A percentile compares a stretch with the other conserved stretches of the same genome.
Conservation (phyloP, 352 stramenopile species). For the Phytophthora cryptogea region DNA sequence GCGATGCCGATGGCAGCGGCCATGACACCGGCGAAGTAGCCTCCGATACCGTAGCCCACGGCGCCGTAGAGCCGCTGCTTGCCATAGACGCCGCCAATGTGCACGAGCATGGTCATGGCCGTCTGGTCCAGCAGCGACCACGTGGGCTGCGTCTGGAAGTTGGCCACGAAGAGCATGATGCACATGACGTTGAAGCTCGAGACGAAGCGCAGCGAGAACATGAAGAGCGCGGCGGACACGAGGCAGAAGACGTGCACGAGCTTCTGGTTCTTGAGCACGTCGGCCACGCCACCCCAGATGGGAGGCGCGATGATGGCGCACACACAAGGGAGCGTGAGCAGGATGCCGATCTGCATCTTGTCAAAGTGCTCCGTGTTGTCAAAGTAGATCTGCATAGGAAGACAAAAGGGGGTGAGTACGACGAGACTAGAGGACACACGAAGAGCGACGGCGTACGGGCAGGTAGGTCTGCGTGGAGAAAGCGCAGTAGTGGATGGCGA, state of each 20-base stretch:
- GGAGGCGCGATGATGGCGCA: conserved; percentile 71
- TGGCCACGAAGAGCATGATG: conserved; percentile 71
- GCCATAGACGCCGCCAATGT: conserved; percentile 71
- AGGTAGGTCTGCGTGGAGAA: conserved; percentile 76
- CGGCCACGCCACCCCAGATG: conserved; percentile 66
- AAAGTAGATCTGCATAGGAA: conserved; percentile 47
- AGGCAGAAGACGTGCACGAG: conserved; percentile 67
- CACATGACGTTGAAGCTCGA: conserved; percentile 70
- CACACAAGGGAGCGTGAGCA: conserved; percentile 68
- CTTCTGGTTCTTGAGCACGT: conserved; percentile 70
- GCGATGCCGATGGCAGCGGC: conserved; percentile 63
- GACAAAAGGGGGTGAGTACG: too few relatives aligned
- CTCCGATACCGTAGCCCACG: conserved; percentile 67
- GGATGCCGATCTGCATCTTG: conserved; percentile 81
- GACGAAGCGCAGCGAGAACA: conserved; percentile 74
- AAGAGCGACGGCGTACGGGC: conserved; percentile 32
- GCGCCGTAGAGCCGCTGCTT: conserved; percentile 80
- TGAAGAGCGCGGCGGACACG: conserved; percentile 61
- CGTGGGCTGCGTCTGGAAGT: conserved; percentile 74
- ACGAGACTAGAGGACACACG: not conserved
- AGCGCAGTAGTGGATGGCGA: conserved; percentile 66
- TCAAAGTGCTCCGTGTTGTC: conserved; percentile 52
- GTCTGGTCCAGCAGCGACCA: conserved; percentile 73
- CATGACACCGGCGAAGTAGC: conserved; percentile 68
- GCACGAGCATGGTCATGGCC: conserved; percentile 61